A percentile compares a stretch with the other conserved stretches of the same genome.
Evolutionary conservation across 352 stramenopile species (phyloP).

Genomic region (Elongisporangium undulatum): DNA sequence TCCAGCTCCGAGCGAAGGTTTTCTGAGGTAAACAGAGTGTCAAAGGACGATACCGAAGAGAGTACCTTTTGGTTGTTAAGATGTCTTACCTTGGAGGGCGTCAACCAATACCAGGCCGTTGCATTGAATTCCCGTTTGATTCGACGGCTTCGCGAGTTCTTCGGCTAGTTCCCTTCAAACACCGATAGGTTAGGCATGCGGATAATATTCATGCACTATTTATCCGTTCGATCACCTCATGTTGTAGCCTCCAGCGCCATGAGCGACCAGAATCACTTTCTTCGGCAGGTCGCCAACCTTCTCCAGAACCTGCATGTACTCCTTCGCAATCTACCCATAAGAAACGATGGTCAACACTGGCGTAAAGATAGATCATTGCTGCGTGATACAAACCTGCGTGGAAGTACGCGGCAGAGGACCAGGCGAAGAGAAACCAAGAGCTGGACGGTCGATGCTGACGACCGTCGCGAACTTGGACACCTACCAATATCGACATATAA

Average conservation of each 20-base stretch:
- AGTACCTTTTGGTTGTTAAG: background rate
- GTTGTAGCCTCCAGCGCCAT: constrained; percentile 77
- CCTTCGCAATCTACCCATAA: constrained; percentile 33
- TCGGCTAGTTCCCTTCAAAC: constrained; percentile 32
- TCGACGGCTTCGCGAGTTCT: constrained; percentile 24
- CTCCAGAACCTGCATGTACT: constrained; percentile 61
- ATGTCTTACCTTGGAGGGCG: constrained; percentile 40
- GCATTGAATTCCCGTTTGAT: constrained; percentile 21
- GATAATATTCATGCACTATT: background rate
- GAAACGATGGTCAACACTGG: background rate
- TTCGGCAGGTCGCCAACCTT: constrained; percentile 24
- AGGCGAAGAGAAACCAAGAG: constrained; percentile 64
- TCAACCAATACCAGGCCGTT: constrained; percentile 72
- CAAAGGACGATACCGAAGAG: background rate
- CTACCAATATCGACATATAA: constrained; percentile 1
- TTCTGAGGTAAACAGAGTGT: constrained; percentile 24
- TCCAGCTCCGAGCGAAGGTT: constrained; percentile 56
- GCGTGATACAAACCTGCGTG: constrained; percentile 17
- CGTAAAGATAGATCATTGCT: background rate
- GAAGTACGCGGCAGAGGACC: constrained; percentile 43
- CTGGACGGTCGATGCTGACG: constrained; percentile 63
- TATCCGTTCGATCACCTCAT: constrained; percentile 41
- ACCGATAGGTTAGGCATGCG: background rate
- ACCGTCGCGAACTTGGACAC: constrained; percentile 51
- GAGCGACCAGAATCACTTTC: constrained; percentile 62